Conservation (phyloP, 192 early-diverging fungal species). For the Backusella psychrophila region DNA sequence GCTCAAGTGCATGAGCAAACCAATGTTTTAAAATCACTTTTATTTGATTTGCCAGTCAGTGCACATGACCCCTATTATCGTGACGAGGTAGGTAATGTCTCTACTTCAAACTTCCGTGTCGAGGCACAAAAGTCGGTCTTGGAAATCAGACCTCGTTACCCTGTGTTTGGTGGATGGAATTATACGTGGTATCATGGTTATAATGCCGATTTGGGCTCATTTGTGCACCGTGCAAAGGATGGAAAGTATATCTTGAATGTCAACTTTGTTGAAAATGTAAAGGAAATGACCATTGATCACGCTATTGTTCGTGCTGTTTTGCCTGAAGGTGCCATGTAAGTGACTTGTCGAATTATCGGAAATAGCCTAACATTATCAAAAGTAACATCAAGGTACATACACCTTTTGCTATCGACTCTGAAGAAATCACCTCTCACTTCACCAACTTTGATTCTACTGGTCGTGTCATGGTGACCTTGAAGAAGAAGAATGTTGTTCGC, state of each 20-base stretch:
- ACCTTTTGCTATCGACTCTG: conserved; percentile 60
- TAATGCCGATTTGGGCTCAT: conserved; percentile 65
- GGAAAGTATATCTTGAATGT: conserved; percentile 63
- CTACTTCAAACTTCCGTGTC: conserved; percentile 71
- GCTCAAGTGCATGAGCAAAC: conserved; percentile 41
- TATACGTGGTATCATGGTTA: conserved; percentile 96
- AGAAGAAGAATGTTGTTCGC: conserved; percentile 70
- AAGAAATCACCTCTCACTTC: conserved; percentile 50
- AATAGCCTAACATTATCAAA: background rate
- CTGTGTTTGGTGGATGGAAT: conserved; percentile 95
- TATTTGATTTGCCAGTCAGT: conserved; percentile 62
- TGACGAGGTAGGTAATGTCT: conserved; percentile 96
- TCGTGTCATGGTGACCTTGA: conserved; percentile 73
- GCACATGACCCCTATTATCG: conserved; percentile 79
- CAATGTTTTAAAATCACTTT: conserved; percentile 52
- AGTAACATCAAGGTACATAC: conserved; percentile 66
- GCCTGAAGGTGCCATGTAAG: conserved; percentile 87
- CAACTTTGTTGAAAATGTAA: conserved; percentile 66
- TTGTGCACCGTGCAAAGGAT: conserved; percentile 54
- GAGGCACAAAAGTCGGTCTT: conserved; percentile 55
- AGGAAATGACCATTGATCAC: conserved; percentile 60
- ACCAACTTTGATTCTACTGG: conserved; percentile 93
- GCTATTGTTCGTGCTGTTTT: conserved; percentile 74
- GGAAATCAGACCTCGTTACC: conserved; percentile 87
- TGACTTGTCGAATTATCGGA: too few relatives aligned